Evolutionary conservation across 2,329 filamentous ascomycete species (phyloP), one percentile per base, ranked within the genome.

Genomic region (Teratosphaeria destructans): DNA sequence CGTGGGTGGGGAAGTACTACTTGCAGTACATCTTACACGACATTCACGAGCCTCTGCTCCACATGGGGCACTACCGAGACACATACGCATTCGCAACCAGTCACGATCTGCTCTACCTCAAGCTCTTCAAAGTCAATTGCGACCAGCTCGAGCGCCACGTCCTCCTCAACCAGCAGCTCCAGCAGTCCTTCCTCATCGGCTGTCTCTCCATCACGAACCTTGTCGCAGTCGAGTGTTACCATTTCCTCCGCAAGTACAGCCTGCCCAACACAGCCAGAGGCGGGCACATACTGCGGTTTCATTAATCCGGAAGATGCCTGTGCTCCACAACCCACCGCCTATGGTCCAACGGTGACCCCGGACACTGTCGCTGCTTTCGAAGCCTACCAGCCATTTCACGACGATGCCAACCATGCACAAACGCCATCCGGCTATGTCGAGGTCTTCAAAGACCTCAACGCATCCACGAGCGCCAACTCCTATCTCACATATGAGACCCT

Each of bases 281-380:
- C 35, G 35, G 69, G 69, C 39, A 72, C 69, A 8, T 71, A 65
- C 64, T 71, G 70, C 55, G 72, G 73, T 26, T 74, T 74, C 63
- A 71, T 73, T 64, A 74, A 74, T 61, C 73, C 72, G 7, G 64
- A 72, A 27, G 72, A 74, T 55, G 64, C 72, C 54, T 75, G 73
- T 61, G 68, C 71, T 26, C 67, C 71, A 59, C 72, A 75, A 61
- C 72, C 72, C 14, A 70, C 73, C 57, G 71, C 67, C 23, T 69
- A 71, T 55, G 72, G 70, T 10, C 73, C 73, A 54, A 60, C 63
- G 52, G 61, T 61, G 43, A 39, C 58, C 12, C 66, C 66, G 5
- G 63, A 67, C 62, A 43, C 11, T n/a, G 37, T 43, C 11, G 68
- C 66, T 34, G 67, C 62, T 61, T 72, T 68, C 65, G 60, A 61